A percentile compares a stretch with the other conserved stretches of the same genome.
These are phyloP conservation scores for Agapanthus africanus DNA, from an alignment of 106 monocot genomes.

Conservation along the genomic window DNA sequence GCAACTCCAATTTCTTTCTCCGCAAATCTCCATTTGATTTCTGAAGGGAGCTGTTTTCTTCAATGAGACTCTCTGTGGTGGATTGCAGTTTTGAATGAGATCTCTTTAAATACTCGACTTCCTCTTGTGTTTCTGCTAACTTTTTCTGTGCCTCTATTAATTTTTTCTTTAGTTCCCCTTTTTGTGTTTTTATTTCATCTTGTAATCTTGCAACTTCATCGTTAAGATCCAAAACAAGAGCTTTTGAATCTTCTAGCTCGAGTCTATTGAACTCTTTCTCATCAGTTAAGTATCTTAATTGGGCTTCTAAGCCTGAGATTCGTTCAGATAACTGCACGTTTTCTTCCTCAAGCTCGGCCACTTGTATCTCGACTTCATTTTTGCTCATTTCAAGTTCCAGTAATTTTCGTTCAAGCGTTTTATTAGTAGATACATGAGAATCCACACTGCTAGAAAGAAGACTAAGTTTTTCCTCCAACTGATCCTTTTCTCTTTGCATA, in stretches of 20 bases:
- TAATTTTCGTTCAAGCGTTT: constrained; percentile 58
- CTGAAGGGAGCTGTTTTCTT: constrained; percentile 71
- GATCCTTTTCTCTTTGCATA: constrained; percentile 42
- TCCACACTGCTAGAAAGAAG: constrained; percentile 29
- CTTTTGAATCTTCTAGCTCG: constrained; percentile 72
- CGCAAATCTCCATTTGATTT: constrained; percentile 46
- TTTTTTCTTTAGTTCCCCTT: too few species aligned
- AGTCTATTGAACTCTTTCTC: constrained; percentile 57
- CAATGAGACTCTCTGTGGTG: constrained; percentile 59
- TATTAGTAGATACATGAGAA: constrained; percentile 43
- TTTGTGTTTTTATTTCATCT: constrained; percentile 38
- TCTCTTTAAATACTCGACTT: constrained; percentile 50
- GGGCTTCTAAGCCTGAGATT: too few species aligned
- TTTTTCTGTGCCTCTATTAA: constrained; percentile 38
- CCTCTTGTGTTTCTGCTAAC: constrained; percentile 51
- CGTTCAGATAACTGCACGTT: too few species aligned
- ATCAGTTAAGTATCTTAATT: constrained; percentile 64
- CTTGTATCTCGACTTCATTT: constrained; percentile 49
- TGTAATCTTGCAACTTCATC: constrained; percentile 37
- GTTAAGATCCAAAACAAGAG: constrained; percentile 44
- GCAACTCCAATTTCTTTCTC: constrained; percentile 76
- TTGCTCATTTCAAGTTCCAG: constrained; percentile 62
- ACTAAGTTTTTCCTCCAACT: constrained; percentile 49
- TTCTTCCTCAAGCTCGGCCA: constrained; percentile 61
- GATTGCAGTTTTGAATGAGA: constrained; percentile 62